phyloP scores from a whole-genome alignment of 2,329 filamentous ascomycete species.

The Hypoxylon sp. region DNA sequence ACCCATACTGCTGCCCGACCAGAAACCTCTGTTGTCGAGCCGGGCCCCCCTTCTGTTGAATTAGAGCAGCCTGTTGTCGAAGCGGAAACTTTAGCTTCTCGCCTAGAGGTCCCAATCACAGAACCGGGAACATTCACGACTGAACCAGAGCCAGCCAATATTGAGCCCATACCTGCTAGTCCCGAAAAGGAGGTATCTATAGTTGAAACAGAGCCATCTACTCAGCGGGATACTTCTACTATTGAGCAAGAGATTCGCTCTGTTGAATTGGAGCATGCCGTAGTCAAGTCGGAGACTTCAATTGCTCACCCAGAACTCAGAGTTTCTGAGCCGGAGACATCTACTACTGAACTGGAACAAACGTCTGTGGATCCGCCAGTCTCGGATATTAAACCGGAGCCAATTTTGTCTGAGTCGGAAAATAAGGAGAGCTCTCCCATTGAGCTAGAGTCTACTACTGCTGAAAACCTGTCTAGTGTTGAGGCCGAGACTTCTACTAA shows the following conservation, averaged over 20 bases:
- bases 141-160: not conserved
- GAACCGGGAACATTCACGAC: not conserved
- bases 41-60: slow-evolving; percentile 1
- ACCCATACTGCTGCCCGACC: not conserved
- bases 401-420: not conserved
- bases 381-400: not conserved
- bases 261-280: not conserved
- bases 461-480: slow-evolving; percentile 4
- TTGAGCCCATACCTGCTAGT: not conserved
- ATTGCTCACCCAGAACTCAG: not conserved
- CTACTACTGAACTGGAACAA: not conserved
- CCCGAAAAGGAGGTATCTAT: not conserved
- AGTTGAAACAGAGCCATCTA: not conserved
- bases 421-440: not conserved
- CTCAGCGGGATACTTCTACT: not conserved
- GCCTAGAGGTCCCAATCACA: not conserved
- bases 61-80: not conserved
- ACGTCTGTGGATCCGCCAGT: not conserved
- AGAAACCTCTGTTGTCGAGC: not conserved
- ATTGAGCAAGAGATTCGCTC: not conserved
- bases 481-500: not conserved
- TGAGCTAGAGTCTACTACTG: not conserved
- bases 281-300: not conserved
- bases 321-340: not conserved
- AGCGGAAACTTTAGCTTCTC: not conserved